Percentiles rank a stretch among this genome's conserved stretches.
phyloP scores from a whole-genome alignment of 306 rosid species.

The Delonix regia region DNA sequence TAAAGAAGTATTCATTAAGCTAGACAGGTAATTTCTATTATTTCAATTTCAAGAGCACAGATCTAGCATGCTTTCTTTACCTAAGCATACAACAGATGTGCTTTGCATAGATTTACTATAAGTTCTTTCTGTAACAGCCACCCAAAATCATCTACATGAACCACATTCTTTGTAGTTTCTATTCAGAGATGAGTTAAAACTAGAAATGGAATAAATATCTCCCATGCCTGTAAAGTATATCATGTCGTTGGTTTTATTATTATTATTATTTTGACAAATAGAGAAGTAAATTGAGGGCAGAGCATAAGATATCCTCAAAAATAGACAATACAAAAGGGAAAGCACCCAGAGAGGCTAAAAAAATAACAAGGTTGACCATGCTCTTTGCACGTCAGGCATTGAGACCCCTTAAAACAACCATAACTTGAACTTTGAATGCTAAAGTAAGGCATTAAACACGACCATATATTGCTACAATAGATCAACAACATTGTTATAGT shows the following conservation, averaged over 20 bases:
- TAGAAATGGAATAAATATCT: conserved; percentile 2
- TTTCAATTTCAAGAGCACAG: background rate
- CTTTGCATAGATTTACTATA: background rate
- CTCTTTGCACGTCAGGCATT: background rate
- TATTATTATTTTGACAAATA: background rate
- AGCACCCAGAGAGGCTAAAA: background rate
- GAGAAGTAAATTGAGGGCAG: background rate
- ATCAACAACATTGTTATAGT: background rate
- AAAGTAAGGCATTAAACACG: background rate
- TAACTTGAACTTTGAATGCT: too few relatives aligned
- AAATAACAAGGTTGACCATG: background rate
- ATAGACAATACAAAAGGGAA: conserved; percentile 7
- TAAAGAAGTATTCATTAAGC: conserved; percentile 16
- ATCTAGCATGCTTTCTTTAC: background rate
- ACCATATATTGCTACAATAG: background rate
- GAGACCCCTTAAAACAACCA: background rate
- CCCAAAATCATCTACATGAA: background rate
- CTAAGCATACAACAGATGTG: background rate
- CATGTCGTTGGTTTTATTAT: background rate
- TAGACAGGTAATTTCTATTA: conserved; percentile 3
- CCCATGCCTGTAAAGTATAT: background rate
- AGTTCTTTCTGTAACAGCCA: background rate
- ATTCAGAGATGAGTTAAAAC: background rate
- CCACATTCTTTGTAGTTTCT: background rate
- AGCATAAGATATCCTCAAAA: background rate